Base-by-base conservation (phyloP, 1,284 basidiomycete genomes). In the Cystobasidiaceae sp. region DNA sequence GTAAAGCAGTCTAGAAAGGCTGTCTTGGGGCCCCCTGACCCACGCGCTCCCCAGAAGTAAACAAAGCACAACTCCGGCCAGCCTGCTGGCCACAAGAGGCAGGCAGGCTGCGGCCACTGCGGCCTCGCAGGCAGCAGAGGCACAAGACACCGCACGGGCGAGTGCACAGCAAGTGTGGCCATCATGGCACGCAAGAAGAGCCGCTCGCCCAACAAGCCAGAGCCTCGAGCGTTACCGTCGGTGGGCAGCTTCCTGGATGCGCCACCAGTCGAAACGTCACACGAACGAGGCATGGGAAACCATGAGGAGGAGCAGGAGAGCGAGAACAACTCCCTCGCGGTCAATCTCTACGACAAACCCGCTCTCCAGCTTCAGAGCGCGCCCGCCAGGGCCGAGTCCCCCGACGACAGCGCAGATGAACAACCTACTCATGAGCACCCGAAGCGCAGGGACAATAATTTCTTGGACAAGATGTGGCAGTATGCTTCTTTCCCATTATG, bases 391-490 rank as follows among this genome's bases (percentile, higher is more conserved):
- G 33, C 11, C 27, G 32, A 27, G 23, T 19, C 30, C 23, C 13
- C 21, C 15, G 41, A 44, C 33, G 19, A 44, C 37, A 57, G 54
- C 25, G 41, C 54, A 21, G 44, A 39, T 30, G 39, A 32, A 27
- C 17, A 23, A 13, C 34, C 43, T 11, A 30, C 43, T 30, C 39
- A 49, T 9, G 21, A 37, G 48, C 34, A n/a, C n/a, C n/a, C 32
- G 33, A 55, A 64, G 32, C 50, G 61, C 4, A 19, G 61, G 23
- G 61, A 64, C 27, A 64, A 64, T 43, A 64, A 64, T 33, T 64
- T 64, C 44, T 44, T 64, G 19, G 61, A 64, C n/a, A 64, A 64
- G 44, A 51, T 64, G 23, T 64, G 61, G 61, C 33, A 56, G 61
- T 64, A 32, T 56, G 61, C 45, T 27, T 4, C 8, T 37, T 21